Base-by-base conservation (phyloP, 257 asterid genomes). In the Plantago ovata region DNA sequence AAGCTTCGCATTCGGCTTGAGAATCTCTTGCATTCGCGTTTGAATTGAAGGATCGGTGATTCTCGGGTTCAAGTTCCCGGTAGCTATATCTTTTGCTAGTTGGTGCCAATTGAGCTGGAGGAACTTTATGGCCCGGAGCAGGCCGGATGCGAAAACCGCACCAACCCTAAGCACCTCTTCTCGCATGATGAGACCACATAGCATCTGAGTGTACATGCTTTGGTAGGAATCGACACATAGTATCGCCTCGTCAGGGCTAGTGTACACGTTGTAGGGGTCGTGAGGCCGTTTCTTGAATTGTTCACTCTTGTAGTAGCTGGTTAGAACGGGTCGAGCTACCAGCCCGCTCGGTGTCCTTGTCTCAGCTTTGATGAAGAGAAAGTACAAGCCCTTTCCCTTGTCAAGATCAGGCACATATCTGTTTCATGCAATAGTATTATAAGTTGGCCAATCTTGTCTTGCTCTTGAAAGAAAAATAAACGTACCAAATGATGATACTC, bases 121-220 rank as follows among this genome's bases (percentile, higher is more conserved):
- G 73, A 89, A 89, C 8, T 77, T 75, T 60, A 86, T 81, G 33
- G 94, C 94, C 0, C 95, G 82, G 69, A 89, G 85, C 8, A 89
- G 75, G 33, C 94, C 94, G 0, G 94, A 89, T 32, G 95, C 94
- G 11, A 89, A 89, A n/a, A 86, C 91, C 4, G 95, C 97, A 0
- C 97, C 97, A 19, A 86, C 81, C 0, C 95, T 77, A 32, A 84
- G 82, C 22, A 89, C 97, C 8, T 89, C 73, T 3, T 84, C 70
- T 2, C 89, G 72, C 89, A 80, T 75, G 47, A 86, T 39, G 19
- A 89, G 84, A 46, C 94, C 95, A 42, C 97, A 89, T 0, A 86
- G 81, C 97, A 89, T 86, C 58, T 89, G 97, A 0, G 87, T 64
- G 40, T 89, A 89, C 86, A 86, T 81, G 82, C 95, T 86, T 36